Evolutionary conservation across 352 stramenopile genomes (phyloP), one percentile per base, ranked within the genome.

Genomic region (Phytophthora brassicae): DNA sequence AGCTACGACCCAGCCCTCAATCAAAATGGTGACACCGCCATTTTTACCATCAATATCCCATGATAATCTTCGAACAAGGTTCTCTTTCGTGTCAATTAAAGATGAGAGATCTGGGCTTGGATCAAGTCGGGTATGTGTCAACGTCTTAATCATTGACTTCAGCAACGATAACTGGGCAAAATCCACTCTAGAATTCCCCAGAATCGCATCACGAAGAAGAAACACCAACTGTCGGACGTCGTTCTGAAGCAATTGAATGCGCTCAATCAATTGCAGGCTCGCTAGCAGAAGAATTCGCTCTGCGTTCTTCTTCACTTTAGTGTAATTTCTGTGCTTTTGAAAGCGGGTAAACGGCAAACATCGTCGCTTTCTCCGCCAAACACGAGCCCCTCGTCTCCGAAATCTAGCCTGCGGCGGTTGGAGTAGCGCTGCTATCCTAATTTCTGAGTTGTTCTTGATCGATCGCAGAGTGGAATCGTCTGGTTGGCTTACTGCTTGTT

Each of bases 1-100:
- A 33, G 74, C 78, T 9, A 79, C 62, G 9, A 92, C 77, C 59
- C 75, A 86, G 0, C 82, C 78, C 38, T 81, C 59, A 51, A 77
- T 64, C 24, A 82, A 16, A 48, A 68, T 52, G 2, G 31, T 43
- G 23, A 51, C 55, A 26, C 54, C 45, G 47, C 56, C 69, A 56
- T 66, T 58, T 45, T 54, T 68, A 17, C 69, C 56, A 51, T 52
- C 60, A 56, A 68, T 43, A 39, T 71, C 64, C 44, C 58, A 63
- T 22, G 65, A 72, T 23, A 72, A 44, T n/a, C 42, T 58, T 33
- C 46, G 58, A 55, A 70, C 48, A 23, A 68, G 3, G 12, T 49
- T 56, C 36, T 63, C 44, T 24, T 50, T 64, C 13, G 51, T 39
- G 11, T 65, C 44, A 45, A 55, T 26, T 29, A 31, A 42, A 57